Percentiles rank a stretch among this genome's conserved stretches.
These are phyloP conservation scores for Akebia trifoliata DNA, from an alignment of 164 flowering plant genomes.

Conservation along the genomic window DNA sequence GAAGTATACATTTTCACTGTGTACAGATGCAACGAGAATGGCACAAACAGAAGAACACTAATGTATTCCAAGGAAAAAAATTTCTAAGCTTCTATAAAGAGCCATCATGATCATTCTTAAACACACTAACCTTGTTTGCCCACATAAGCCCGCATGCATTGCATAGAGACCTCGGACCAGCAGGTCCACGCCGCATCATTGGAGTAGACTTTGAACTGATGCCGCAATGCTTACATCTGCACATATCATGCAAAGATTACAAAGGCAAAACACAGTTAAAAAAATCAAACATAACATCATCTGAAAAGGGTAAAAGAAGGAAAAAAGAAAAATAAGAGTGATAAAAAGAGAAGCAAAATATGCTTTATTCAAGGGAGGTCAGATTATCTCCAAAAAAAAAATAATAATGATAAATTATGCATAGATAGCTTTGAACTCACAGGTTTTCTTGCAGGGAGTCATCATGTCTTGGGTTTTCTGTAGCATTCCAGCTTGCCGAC, in stretches of 20 bases:
- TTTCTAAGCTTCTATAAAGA: too few relatives aligned
- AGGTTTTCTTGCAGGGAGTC: conserved; percentile 37
- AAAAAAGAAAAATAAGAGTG: background rate
- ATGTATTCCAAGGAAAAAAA: background rate
- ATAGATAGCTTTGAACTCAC: conserved; percentile 32
- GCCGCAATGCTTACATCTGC: conserved; percentile 63
- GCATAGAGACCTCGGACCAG: conserved; percentile 66
- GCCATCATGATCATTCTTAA: background rate
- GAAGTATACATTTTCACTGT: too few relatives aligned
- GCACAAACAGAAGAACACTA: background rate
- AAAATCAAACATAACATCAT: background rate
- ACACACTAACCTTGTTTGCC: conserved; percentile 55
- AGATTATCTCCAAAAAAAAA: background rate
- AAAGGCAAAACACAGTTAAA: background rate
- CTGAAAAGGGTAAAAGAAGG: too few relatives aligned
- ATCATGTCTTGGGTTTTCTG: conserved; percentile 35
- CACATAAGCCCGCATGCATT: conserved; percentile 85
- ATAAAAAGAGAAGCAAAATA: background rate
- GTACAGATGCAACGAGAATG: too few relatives aligned
- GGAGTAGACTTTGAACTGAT: conserved; percentile 60
- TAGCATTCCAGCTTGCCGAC: conserved; percentile 28
- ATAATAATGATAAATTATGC: background rate
- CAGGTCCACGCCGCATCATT: conserved; percentile 80
- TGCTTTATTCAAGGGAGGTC: background rate
- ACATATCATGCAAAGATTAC: conserved; percentile 7